A percentile compares a stretch with the other conserved stretches of the same genome.
Evolutionary conservation across 2,329 filamentous ascomycete species (phyloP).

Genomic region (Claviceps purpurea): DNA sequence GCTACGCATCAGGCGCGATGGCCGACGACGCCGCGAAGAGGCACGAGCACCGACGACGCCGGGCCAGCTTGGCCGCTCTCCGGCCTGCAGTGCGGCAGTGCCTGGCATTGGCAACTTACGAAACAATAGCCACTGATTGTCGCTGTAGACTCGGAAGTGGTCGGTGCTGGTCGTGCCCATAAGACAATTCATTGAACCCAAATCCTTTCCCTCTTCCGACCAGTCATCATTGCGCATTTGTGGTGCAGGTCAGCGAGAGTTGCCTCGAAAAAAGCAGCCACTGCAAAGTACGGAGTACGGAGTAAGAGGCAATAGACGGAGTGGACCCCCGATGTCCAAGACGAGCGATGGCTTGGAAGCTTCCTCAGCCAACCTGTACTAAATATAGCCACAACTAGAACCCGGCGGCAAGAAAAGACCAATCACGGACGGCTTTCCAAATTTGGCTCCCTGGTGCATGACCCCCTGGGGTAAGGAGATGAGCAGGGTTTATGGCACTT

Average conservation of each 20-base stretch:
- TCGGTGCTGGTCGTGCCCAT: too few species aligned
- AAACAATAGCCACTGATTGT: too few species aligned
- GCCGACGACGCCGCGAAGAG: background rate
- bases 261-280: background rate
- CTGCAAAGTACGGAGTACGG: background rate
- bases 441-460: slow-evolving; percentile 11
- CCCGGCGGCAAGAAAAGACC: slow-evolving; percentile 18
- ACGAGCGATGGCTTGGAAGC: background rate
- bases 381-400: slow-evolving; percentile 20
- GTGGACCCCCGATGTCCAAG: background rate
- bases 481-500: too few species aligned
- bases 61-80: background rate
- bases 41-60: background rate
- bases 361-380: slow-evolving; percentile 8
- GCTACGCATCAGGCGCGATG: background rate
- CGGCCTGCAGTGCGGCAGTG: too few species aligned
- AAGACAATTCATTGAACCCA: too few species aligned
- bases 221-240: background rate
- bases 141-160: too few species aligned
- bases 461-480: background rate
- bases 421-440: slow-evolving; percentile 15
- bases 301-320: too few species aligned
- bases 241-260: background rate
- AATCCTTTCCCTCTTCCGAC: background rate
- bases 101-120: too few species aligned